phyloP scores from a whole-genome alignment of 805 yeast genomes.

The Starmera quercuum region DNA sequence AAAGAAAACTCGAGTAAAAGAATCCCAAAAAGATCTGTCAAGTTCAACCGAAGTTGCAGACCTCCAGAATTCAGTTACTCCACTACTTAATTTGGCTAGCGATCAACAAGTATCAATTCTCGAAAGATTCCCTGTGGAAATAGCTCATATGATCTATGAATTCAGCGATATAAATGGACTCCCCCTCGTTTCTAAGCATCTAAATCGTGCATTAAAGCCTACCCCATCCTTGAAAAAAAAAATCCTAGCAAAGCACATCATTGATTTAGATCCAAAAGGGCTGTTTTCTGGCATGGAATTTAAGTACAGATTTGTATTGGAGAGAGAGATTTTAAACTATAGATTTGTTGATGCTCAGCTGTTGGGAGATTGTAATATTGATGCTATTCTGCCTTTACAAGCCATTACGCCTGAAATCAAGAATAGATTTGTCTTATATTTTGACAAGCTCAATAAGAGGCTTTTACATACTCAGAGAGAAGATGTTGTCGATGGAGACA shows the following conservation, averaged over 20 bases:
- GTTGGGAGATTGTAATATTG: slow-evolving; percentile 16
- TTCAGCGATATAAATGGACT: slow-evolving; percentile 28
- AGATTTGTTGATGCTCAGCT: slow-evolving; percentile 16
- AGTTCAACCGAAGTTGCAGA: too few species aligned
- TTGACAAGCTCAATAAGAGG: slow-evolving; percentile 11
- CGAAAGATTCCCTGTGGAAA: slow-evolving; percentile 34
- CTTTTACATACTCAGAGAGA: neutral
- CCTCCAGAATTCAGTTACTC: too few species aligned
- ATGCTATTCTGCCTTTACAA: slow-evolving; percentile 18
- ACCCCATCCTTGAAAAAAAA: slow-evolving; percentile 12
- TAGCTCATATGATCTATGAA: slow-evolving; percentile 31
- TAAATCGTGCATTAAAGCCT: slow-evolving; percentile 21
- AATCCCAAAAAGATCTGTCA: too few species aligned
- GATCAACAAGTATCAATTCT: slow-evolving; percentile 19
- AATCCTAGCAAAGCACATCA: slow-evolving; percentile 12
- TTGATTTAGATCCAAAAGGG: slow-evolving; percentile 10
- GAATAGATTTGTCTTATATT: slow-evolving; percentile 8
- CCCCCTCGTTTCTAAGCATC: slow-evolving; percentile 25
- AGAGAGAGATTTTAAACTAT: slow-evolving; percentile 9
- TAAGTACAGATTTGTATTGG: slow-evolving; percentile 11
- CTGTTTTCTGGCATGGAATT: slow-evolving; percentile 1
- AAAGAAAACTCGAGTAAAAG: too few species aligned
- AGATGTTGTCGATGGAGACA: neutral
- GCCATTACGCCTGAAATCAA: slow-evolving; percentile 8
- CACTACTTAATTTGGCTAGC: too few species aligned